Base-by-base conservation (phyloP, 169 alveolate genomes). In the Plasmodium sp. region DNA sequence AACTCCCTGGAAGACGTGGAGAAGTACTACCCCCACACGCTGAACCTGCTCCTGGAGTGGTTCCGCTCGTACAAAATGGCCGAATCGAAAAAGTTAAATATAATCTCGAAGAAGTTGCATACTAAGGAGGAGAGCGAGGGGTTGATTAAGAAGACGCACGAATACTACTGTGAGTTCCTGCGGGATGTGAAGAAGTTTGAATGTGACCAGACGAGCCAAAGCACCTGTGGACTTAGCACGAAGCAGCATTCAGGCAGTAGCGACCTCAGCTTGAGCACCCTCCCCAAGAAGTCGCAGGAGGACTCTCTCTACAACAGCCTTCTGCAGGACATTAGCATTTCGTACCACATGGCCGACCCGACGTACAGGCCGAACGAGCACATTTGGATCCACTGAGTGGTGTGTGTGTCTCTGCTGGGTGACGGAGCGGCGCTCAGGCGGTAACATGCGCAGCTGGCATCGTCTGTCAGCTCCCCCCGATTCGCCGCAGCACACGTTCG, bases 1-100 rank as follows among this genome's bases (percentile, higher is more conserved):
- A 80, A 79, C 31, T 56, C 34, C 7, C 22, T 88, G 83, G 88
- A 67, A 6, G 94, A 88, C 41, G 73, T 88, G 6, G 94, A 88
- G 48, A 88, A 79, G 27, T 88, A 79, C 72, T 88, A 88, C 48
- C 94, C 94, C 36, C 74, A 88, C 48, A 88, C 94, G 14, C 67
- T 79, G 41, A 88, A 67, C 36, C 9, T 88, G 39, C 48, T 88
- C 36, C 48, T 88, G 22, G 94, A 88, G 22, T 88, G 94, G 94
- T 88, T 88, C n/a, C 86, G 94, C 10, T 88, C 94, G 48, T 88
- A 88, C 56, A 88, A 88, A 88, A 88, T 79, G 94, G 94, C 94
- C 0, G 94, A 88, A 9, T 58, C 94, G 1, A 88, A 88, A 45
- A 80, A 79, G 43, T 33, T 88, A 88, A 88, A 88, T 14, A 56